Evolutionary conservation across 306 rosid genomes (phyloP).

Genomic region (Luffa acutangula): DNA sequence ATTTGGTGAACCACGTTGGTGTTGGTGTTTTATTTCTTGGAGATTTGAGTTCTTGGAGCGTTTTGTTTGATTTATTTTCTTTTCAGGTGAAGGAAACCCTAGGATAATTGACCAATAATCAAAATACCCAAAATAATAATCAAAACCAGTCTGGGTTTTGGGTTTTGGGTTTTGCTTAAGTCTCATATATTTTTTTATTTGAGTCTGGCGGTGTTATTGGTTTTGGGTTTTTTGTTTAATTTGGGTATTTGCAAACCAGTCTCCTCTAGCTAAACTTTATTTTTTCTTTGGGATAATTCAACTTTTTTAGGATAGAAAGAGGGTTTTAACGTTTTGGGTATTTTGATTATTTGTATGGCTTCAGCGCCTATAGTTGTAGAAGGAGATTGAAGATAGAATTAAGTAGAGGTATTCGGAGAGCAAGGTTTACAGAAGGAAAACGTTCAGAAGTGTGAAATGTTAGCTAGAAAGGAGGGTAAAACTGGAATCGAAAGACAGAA

Average conservation of each 20-base stretch:
- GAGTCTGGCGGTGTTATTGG: too few species aligned
- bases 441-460: conserved; percentile 39
- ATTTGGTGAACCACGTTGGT: not conserved
- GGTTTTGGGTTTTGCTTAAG: too few species aligned
- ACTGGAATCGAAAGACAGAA: too few species aligned
- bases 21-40: not conserved
- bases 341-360: conserved; percentile 64
- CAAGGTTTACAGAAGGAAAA: conserved; percentile 67
- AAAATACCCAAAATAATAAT: too few species aligned
- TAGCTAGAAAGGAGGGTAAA: too few species aligned
- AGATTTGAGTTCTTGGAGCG: not conserved
- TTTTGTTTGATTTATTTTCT: not conserved
- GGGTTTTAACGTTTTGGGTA: conserved; percentile 41
- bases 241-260: too few species aligned
- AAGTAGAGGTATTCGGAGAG: conserved; percentile 36
- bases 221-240: too few species aligned
- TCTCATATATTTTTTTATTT: too few species aligned
- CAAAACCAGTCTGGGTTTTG: too few species aligned
- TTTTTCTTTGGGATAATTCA: not conserved
- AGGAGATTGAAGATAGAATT: conserved; percentile 49
- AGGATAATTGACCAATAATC: not conserved
- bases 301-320: not conserved
- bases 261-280: too few species aligned
- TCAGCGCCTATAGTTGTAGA: conserved; percentile 51
- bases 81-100: conserved; percentile 2